Evolutionary conservation across 2,329 filamentous ascomycete genomes (phyloP).

Genomic region (Bipolaris bicolor): DNA sequence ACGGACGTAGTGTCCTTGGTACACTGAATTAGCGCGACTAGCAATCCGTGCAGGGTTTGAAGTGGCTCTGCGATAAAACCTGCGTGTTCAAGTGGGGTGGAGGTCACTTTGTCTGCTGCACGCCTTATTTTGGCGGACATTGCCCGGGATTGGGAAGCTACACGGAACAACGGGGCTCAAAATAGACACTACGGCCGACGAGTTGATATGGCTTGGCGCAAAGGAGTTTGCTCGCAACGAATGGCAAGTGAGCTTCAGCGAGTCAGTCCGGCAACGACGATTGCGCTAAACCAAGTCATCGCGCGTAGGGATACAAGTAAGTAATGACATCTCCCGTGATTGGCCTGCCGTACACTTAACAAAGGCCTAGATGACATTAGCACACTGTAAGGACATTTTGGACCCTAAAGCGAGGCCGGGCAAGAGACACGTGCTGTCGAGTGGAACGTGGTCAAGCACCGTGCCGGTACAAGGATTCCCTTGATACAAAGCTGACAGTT

Average conservation of each 20-base stretch:
- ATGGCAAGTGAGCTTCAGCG: neutral
- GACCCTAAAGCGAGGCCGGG: neutral
- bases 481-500: neutral
- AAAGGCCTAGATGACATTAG: neutral
- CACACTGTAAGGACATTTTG: neutral
- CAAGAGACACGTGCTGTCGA: neutral
- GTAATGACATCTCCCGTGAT: neutral
- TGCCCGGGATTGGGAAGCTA: neutral
- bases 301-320: neutral
- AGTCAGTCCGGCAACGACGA: neutral
- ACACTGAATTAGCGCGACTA: neutral
- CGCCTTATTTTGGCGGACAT: conserved; percentile 1
- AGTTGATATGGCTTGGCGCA: neutral
- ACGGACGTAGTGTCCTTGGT: neutral
- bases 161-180: neutral
- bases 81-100: conserved; percentile 2
- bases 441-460: neutral
- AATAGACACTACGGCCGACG: neutral
- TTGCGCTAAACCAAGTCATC: conserved; percentile 1
- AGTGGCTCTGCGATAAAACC: neutral
- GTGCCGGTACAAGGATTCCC: neutral
- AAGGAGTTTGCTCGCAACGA: neutral
- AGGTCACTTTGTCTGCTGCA: neutral
- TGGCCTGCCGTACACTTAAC: neutral
- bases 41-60: neutral